phyloP scores from a whole-genome alignment of 2,329 filamentous ascomycete species.

The Rutstroemia sp. region DNA sequence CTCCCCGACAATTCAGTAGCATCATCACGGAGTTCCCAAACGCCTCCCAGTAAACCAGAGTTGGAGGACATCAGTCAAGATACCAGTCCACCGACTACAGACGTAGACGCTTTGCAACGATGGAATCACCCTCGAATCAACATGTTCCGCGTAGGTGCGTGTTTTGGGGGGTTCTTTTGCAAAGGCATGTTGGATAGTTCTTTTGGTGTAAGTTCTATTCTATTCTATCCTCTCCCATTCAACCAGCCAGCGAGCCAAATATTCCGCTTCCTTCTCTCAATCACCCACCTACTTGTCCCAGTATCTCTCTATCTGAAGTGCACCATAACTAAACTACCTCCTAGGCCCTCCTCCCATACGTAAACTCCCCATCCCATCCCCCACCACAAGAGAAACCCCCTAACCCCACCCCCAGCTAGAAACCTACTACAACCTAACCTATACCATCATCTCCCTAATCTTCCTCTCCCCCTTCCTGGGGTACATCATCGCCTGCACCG shows the following conservation, averaged over 20 bases:
- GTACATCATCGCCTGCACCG: constrained; percentile 53
- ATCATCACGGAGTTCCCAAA: not conserved
- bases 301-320: too few species aligned
- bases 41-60: not conserved
- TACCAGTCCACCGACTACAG: not conserved
- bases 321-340: not conserved
- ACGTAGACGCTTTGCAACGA: constrained; percentile 34
- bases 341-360: constrained; percentile 40
- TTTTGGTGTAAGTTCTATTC: constrained; percentile 15
- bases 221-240: not conserved
- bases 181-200: constrained; percentile 33
- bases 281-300: too few species aligned
- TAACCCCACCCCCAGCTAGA: constrained; percentile 8
- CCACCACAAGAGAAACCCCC: not conserved
- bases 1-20: not conserved
- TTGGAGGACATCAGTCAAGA: constrained; percentile 4
- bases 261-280: not conserved
- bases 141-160: constrained; percentile 48
- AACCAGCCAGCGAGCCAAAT: not conserved
- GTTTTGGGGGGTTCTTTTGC: constrained; percentile 54
- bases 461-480: constrained; percentile 61
- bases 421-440: constrained; percentile 51
- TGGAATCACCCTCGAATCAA: constrained; percentile 60
- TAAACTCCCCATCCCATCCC: not conserved
- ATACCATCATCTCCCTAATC: constrained; percentile 56